Conservation (phyloP, 2,329 filamentous ascomycete genomes). For the Diaporthe australafricana region DNA sequence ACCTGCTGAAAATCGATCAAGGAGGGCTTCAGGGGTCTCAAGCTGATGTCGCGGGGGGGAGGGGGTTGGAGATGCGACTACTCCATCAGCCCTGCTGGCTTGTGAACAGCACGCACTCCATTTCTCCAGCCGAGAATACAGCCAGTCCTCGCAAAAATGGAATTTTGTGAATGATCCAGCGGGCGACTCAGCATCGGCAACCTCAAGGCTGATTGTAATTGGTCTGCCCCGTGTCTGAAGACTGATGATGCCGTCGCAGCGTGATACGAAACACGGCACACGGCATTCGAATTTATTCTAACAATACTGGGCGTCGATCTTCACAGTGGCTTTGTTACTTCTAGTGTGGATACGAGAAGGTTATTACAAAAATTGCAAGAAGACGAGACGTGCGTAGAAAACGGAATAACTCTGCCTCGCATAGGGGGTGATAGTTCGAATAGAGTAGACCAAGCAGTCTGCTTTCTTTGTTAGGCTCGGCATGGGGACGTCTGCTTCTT, state of each 20-base stretch:
- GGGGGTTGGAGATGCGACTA: background rate
- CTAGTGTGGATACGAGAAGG: background rate
- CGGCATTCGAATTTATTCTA: background rate
- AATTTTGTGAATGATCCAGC: background rate
- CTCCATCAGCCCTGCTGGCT: background rate
- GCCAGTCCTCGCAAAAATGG: background rate
- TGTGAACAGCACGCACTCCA: background rate
- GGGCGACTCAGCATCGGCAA: background rate
- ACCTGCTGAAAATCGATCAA: background rate
- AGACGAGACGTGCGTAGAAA: too few relatives aligned
- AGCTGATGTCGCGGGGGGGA: background rate
- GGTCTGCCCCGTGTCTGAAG: background rate
- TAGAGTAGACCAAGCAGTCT: too few relatives aligned
- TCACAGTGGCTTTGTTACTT: background rate
- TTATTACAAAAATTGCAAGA: background rate
- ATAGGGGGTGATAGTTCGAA: too few relatives aligned
- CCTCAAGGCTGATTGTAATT: too few relatives aligned
- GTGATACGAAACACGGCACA: too few relatives aligned
- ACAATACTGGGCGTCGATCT: background rate
- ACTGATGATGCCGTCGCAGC: too few relatives aligned
- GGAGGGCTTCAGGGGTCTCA: rapidly evolving
- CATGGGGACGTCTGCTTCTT: too few relatives aligned
- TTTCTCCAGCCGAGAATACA: background rate
- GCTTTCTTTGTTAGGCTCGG: too few relatives aligned
- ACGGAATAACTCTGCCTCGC: background rate